phyloP scores from a whole-genome alignment of 805 yeast species.

The Isabelozyma heimii region DNA sequence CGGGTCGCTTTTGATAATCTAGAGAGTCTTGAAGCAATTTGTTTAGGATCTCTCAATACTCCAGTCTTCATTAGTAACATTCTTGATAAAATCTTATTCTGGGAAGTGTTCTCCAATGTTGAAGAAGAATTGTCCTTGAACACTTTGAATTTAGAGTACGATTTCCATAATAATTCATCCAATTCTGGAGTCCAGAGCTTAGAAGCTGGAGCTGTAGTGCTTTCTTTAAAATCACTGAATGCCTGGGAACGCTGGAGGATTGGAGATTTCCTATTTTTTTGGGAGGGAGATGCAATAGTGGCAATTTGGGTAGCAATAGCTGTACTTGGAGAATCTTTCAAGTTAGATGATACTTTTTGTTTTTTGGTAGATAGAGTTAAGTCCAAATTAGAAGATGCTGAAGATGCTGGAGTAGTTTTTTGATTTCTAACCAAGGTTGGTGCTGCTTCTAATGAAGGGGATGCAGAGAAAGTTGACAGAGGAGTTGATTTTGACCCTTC shows the following conservation, averaged over 20 bases:
- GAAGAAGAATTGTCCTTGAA: constrained; percentile 24
- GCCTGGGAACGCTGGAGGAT: not conserved
- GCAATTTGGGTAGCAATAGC: constrained; percentile 36
- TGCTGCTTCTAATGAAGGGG: constrained; percentile 5
- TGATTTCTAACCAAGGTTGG: constrained; percentile 5
- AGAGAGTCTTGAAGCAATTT: constrained; percentile 31
- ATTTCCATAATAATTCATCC: constrained; percentile 33
- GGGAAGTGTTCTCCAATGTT: constrained; percentile 31
- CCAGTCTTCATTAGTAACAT: constrained; percentile 38
- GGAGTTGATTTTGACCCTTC: not conserved
- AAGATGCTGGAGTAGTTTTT: not conserved
- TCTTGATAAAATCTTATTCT: constrained; percentile 38
- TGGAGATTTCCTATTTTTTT: not conserved
- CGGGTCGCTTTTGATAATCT: constrained; percentile 22
- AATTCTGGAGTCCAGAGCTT: constrained; percentile 29
- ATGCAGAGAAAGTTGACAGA: not conserved
- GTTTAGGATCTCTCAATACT: constrained; percentile 33
- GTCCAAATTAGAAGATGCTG: not conserved
- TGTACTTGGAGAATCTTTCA: constrained; percentile 31
- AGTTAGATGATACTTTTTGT: not conserved
- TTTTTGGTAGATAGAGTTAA: not conserved
- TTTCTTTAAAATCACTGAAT: not conserved
- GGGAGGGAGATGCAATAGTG: constrained; percentile 24
- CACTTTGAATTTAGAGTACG: constrained; percentile 31
- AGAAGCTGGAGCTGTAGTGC: not conserved